These are phyloP conservation scores for Fusarium buxicola DNA, from an alignment of 2,329 filamentous ascomycete genomes.

Conservation along the genomic window DNA sequence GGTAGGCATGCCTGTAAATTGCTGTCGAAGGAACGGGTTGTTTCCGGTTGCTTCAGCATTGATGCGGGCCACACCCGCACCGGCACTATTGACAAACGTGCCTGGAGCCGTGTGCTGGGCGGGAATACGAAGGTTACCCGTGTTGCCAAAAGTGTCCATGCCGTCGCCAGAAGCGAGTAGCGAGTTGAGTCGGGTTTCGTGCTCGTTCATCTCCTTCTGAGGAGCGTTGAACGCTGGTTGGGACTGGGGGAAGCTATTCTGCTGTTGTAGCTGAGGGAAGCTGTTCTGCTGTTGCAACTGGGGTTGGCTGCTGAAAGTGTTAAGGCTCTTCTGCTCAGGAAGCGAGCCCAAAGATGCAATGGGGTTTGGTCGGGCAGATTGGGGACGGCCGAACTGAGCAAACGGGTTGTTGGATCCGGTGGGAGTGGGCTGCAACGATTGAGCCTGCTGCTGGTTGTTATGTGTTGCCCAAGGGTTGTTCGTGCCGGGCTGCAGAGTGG, in stretches of 20 bases:
- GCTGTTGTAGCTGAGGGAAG: slow-evolving; percentile 53
- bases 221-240: slow-evolving; percentile 51
- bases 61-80: slow-evolving; percentile 78
- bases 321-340: slow-evolving; percentile 85
- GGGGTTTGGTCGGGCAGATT: slow-evolving; percentile 60
- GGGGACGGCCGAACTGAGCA: slow-evolving; percentile 76
- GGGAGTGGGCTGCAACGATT: slow-evolving; percentile 79
- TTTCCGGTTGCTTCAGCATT: slow-evolving; percentile 79
- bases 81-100: slow-evolving; percentile 96
- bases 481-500: slow-evolving; percentile 78
- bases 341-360: slow-evolving; percentile 80
- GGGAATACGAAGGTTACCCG: slow-evolving; percentile 94
- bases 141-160: slow-evolving; percentile 97
- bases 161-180: slow-evolving; percentile 90
- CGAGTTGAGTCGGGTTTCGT: slow-evolving; percentile 83
- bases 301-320: slow-evolving; percentile 61
- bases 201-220: slow-evolving; percentile 69
- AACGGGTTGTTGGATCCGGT: slow-evolving; percentile 99
- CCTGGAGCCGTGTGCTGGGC: slow-evolving; percentile 96
- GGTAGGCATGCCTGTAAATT: slow-evolving; percentile 82
- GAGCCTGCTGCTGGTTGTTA: slow-evolving; percentile 67
- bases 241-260: slow-evolving; percentile 47
- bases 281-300: slow-evolving; percentile 53
- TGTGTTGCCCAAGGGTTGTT: slow-evolving; percentile 93
- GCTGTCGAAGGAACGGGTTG: slow-evolving; percentile 89